phyloP scores from a whole-genome alignment of 129 eudicot species.

The Flaveria brownii region DNA sequence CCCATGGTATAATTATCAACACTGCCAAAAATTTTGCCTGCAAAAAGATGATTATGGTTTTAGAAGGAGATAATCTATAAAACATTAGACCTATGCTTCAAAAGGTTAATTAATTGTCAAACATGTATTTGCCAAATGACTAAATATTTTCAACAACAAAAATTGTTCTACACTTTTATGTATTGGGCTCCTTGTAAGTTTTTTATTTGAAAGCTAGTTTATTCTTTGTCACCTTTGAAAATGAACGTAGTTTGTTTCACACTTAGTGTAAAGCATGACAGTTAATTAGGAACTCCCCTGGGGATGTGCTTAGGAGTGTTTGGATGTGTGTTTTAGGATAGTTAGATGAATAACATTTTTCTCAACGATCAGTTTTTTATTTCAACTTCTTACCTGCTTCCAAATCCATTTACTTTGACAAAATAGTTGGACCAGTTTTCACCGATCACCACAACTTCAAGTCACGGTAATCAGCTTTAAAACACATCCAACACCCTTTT shows the following conservation, averaged over 20 bases:
- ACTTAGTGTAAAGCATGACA: neutral
- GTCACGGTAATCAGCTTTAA: no score
- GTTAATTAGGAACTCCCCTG: neutral
- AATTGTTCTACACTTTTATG: neutral
- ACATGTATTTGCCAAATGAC: neutral
- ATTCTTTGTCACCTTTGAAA: neutral
- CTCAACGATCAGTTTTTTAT: neutral
- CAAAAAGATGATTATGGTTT: slow-evolving; percentile 38
- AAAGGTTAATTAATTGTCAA: neutral
- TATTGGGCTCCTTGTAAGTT: neutral
- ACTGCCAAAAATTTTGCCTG: slow-evolving; percentile 95
- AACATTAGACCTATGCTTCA: neutral
- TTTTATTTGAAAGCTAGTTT: neutral
- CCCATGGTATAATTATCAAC: slow-evolving; percentile 81
- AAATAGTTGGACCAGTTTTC: neutral
- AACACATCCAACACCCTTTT: no score
- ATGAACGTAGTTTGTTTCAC: no score
- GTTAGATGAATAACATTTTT: neutral
- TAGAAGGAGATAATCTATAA: neutral
- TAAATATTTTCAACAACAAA: neutral
- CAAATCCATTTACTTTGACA: neutral
- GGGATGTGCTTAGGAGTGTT: neutral
- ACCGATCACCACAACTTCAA: no score
- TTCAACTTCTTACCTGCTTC: neutral
- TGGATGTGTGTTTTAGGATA: neutral